A percentile compares a stretch with the other conserved stretches of the same genome.
These are phyloP conservation scores for Mucuna pruriens DNA, from an alignment of 306 rosid species.

Conservation along the genomic window DNA sequence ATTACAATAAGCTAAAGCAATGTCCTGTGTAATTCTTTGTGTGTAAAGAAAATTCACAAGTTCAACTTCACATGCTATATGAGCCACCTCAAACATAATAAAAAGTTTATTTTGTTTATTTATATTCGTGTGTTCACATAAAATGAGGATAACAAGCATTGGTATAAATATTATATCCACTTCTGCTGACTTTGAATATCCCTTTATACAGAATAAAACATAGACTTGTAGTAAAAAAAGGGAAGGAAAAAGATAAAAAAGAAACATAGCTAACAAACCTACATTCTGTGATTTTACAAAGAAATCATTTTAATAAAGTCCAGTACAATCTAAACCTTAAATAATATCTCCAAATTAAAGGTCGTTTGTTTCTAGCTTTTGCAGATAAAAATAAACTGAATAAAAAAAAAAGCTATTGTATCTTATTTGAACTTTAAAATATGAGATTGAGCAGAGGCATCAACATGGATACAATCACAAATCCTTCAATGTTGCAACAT, in stretches of 20 bases:
- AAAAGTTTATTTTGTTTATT: not conserved
- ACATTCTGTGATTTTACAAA: not conserved
- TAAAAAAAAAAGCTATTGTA: not conserved
- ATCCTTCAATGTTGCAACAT: not conserved
- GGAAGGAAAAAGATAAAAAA: not conserved
- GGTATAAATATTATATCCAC: not conserved
- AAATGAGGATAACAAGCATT: not conserved
- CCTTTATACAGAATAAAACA: not conserved
- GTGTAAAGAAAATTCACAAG: not conserved
- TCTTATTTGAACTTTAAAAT: not conserved
- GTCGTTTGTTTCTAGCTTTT: not conserved
- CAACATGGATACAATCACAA: not conserved
- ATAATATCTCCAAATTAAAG: not conserved
- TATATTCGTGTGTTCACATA: not conserved
- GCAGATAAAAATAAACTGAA: not conserved
- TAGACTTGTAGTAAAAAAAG: not conserved
- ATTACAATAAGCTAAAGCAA: conserved; percentile 24
- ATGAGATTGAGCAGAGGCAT: not conserved
- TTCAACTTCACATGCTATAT: conserved; percentile 13
- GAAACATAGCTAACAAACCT: not conserved
- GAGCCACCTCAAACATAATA: not conserved
- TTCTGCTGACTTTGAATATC: not conserved
- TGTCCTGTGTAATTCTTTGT: not conserved
- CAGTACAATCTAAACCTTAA: not conserved
- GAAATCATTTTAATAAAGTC: not conserved